These are phyloP conservation scores for Penicillium rolfsii DNA, from an alignment of 2,329 filamentous ascomycete genomes.

Conservation along the genomic window DNA sequence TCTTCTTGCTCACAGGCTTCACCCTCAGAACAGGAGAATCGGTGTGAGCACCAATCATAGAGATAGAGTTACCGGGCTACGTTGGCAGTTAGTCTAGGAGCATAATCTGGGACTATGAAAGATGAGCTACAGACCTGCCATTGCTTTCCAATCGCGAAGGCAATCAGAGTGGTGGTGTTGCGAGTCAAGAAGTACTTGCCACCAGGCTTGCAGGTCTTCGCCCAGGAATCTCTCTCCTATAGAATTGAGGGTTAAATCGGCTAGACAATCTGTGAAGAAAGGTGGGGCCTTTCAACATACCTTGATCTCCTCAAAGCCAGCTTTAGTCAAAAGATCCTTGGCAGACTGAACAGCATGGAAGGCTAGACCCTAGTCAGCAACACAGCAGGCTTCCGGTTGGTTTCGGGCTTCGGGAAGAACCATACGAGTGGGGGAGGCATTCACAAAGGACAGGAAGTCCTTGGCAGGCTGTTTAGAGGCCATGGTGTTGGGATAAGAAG, in stretches of 20 bases:
- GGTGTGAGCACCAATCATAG: conserved; percentile 94
- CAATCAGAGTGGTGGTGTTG: conserved; percentile 88
- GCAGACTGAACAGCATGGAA: conserved; percentile 90
- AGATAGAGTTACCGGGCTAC: conserved; percentile 78
- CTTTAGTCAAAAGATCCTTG: conserved; percentile 73
- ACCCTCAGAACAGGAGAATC: conserved; percentile 90
- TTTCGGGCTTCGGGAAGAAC: conserved; percentile 5
- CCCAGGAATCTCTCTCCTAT: conserved; percentile 86
- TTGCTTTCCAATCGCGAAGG: conserved; percentile 85
- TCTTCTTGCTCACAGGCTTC: conserved; percentile 92
- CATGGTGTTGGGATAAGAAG: conserved; percentile 26
- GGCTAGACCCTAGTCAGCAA: conserved; percentile 56
- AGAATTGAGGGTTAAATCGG: not conserved
- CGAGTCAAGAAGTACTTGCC: conserved; percentile 97
- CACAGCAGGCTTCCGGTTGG: conserved; percentile 6
- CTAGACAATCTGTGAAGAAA: not conserved
- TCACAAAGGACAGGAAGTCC: conserved; percentile 92
- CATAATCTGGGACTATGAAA: not conserved
- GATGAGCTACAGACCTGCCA: conserved; percentile 63
- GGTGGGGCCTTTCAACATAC: conserved; percentile 40
- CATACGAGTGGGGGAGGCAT: conserved; percentile 90
- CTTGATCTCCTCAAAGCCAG: conserved; percentile 84
- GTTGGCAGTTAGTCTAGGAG: conserved; percentile 4
- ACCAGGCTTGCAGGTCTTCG: conserved; percentile 74
- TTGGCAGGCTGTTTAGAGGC: conserved; percentile 58